Percentiles rank a stretch among this genome's conserved stretches.
Conservation (phyloP, 2,329 filamentous ascomycete genomes). For the Colletotrichum tropicicola region DNA sequence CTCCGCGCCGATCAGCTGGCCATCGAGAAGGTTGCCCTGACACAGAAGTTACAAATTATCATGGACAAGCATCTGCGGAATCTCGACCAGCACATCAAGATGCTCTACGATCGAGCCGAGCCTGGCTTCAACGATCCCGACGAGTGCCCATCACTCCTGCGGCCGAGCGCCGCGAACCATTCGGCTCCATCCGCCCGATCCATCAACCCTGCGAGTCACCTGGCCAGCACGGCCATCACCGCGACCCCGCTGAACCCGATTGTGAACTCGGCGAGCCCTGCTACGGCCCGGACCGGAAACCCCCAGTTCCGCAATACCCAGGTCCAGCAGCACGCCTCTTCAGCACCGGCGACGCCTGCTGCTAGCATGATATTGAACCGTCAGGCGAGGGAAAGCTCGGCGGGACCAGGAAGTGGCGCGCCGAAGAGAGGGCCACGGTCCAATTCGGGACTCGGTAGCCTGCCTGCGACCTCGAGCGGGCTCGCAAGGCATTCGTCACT, state of each 20-base stretch:
- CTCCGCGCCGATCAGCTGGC: conserved; percentile 75
- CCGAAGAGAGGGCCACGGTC: conserved; percentile 63
- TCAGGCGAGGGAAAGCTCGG: conserved; percentile 65
- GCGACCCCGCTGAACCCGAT: conserved; percentile 46
- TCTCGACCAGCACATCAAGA: conserved; percentile 71
- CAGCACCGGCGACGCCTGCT: conserved; percentile 68
- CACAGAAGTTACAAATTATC: conserved; percentile 68
- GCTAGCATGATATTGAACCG: conserved; percentile 68
- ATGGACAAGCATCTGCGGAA: conserved; percentile 71
- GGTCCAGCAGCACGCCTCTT: conserved; percentile 60
- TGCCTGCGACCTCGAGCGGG: conserved; percentile 63
- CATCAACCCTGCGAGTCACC: conserved; percentile 52
- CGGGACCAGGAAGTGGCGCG: conserved; percentile 58
- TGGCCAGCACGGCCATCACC: conserved; percentile 39
- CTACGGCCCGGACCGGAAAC: conserved; percentile 51
- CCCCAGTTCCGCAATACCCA: conserved; percentile 60
- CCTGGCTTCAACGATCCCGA: conserved; percentile 70
- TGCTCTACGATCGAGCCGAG: conserved; percentile 68
- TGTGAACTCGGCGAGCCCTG: conserved; percentile 50
- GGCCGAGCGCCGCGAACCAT: conserved; percentile 64
- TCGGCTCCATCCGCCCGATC: conserved; percentile 48
- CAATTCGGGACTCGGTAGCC: conserved; percentile 55
- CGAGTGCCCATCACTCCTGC: conserved; percentile 70
- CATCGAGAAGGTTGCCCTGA: conserved; percentile 77
- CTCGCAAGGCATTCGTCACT: conserved; percentile 71